Evolutionary conservation across 371 early-diverging fungal species (phyloP), one percentile per base, ranked within the genome.

Genomic region (Mucor indicus): DNA sequence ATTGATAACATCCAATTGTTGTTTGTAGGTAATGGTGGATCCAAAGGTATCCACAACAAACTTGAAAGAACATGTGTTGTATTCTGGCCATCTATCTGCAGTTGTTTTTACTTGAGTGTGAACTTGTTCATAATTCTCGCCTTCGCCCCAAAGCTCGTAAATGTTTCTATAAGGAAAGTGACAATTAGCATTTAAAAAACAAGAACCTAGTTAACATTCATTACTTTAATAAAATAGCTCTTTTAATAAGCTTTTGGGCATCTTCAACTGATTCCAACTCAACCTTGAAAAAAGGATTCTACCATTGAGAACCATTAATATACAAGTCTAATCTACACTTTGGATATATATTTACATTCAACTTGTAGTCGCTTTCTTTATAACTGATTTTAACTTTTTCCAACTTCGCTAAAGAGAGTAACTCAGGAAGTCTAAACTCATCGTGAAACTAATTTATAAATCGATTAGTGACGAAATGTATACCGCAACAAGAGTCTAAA

Each of bases 191-290:
- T 16, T 38, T 16, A 13, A 7, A 21, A 21, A 25, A 32, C 17
- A 40, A 19, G 17, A 23, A 29, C 2, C 8, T 12, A 3, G 8
- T 29, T 38, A 5, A 1, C 19, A 29, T 2, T 6, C 50, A 33
- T 56, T 61, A 93, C 86, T 85, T 91, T 51, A 89, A 81, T 30
- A 97, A 80, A 44, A 95, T 93, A 2, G 91, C 80, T n/a, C 96
- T 80, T 46, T 77, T 77, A 4, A 92, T 68, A n/a, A 97, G 79
- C 49, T 76, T 75, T 11, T 60, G 67, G 4, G 95, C 96, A 31
- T 84, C 79, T 36, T 80, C 84, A 8, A 79, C 81, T 2, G 77
- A 77, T 13, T 75, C 77, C n/a, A 93, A 60, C 36, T 87, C 69
- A 10, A 94, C 80, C 25, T 86, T 70, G 20, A 94, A 67, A 62